Percentiles rank a stretch among this genome's conserved stretches.
These are phyloP conservation scores for Trametes coccinea DNA, from an alignment of 768 basidiomycete genomes.

Conservation along the genomic window DNA sequence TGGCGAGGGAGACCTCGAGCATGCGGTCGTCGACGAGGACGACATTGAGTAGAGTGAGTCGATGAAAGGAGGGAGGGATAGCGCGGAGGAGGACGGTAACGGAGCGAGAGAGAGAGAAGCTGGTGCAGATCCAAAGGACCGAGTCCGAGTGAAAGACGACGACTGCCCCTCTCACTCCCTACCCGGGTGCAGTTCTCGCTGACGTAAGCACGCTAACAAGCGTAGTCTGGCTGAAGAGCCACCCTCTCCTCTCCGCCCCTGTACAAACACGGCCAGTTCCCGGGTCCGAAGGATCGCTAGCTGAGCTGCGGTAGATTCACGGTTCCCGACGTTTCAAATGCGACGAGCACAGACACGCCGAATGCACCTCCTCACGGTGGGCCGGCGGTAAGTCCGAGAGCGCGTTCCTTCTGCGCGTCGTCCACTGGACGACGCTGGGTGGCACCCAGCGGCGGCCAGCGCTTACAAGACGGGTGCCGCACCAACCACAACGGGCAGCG, in stretches of 20 bases:
- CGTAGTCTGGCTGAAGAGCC: not conserved
- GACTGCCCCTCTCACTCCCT: not conserved
- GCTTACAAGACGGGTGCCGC: no score
- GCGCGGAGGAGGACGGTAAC: slow-evolving; percentile 3
- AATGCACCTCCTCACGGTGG: no score
- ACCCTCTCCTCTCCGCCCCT: not conserved
- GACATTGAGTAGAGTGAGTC: slow-evolving; percentile 44
- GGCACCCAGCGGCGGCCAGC: no score
- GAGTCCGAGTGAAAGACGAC: not conserved
- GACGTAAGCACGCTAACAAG: slow-evolving; percentile 2
- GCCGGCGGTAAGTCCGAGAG: no score
- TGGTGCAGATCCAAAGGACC: not conserved
- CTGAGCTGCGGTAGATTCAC: no score
- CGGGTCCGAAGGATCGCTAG: no score
- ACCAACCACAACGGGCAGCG: no score
- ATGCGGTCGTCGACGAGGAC: slow-evolving; percentile 54
- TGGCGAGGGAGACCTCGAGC: slow-evolving; percentile 74
- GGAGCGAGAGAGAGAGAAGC: not conserved
- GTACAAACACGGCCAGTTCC: not conserved
- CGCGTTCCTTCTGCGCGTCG: no score
- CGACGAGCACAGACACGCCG: no score
- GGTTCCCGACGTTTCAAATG: no score
- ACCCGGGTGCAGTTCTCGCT: not conserved
- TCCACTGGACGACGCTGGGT: no score
- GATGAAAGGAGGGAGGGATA: not conserved